A percentile compares a stretch with the other conserved stretches of the same genome.
Evolutionary conservation across 345 rosid genomes (phyloP).

Genomic region (Cardamine occulta): DNA sequence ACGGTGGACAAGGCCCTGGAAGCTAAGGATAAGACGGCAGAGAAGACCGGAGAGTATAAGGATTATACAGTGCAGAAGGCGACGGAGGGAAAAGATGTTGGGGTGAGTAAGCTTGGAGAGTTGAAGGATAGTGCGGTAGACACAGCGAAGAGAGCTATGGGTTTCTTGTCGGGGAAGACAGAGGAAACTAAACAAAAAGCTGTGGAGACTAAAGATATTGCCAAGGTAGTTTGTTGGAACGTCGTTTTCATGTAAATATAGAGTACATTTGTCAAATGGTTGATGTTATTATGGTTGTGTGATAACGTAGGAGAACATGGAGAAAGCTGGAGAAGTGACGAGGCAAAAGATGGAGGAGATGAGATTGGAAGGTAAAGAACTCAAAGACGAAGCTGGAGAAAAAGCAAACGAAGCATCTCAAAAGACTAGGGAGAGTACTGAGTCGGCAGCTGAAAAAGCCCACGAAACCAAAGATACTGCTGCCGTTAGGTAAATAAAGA

Average conservation of each 20-base stretch:
- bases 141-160: constrained; percentile 65
- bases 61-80: constrained; percentile 44
- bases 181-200: constrained; percentile 63
- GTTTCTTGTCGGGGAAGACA: constrained; percentile 53
- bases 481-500: neutral
- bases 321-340: constrained; percentile 56
- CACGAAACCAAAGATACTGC: constrained; percentile 33
- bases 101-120: constrained; percentile 48
- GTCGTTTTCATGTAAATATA: neutral
- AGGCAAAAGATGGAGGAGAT: constrained; percentile 59
- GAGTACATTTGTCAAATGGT: neutral
- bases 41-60: constrained; percentile 38
- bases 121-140: constrained; percentile 58
- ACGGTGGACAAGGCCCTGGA: constrained; percentile 30
- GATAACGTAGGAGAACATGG: constrained; percentile 43
- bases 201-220: constrained; percentile 49
- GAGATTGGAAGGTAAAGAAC: constrained; percentile 48
- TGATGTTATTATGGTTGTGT: neutral
- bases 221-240: constrained; percentile 38
- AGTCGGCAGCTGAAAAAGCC: constrained; percentile 22
- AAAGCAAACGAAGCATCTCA: constrained; percentile 26
- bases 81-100: constrained; percentile 44
- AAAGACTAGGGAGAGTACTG: constrained; percentile 17
- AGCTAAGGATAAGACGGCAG: constrained; percentile 22
- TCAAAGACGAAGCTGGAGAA: constrained; percentile 42